phyloP scores from a whole-genome alignment of 208 protist genomes.

The Angomonas ambiguus region DNA sequence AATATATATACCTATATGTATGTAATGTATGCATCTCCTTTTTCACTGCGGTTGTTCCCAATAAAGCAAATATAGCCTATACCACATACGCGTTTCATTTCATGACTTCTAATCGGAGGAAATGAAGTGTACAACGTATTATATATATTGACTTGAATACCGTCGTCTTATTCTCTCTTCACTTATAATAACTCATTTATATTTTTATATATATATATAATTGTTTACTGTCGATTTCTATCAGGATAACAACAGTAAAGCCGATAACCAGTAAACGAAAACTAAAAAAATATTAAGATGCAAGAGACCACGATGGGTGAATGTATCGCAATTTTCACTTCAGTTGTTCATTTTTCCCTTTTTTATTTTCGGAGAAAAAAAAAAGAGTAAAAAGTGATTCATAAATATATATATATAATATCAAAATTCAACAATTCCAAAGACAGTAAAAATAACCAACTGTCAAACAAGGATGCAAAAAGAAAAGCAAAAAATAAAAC shows the following conservation, averaged over 20 bases:
- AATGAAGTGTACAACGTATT: too few relatives aligned
- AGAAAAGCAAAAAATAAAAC: not conserved
- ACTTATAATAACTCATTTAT: not conserved
- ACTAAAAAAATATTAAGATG: not conserved
- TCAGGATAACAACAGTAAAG: not conserved
- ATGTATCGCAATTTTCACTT: too few relatives aligned
- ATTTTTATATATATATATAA: not conserved
- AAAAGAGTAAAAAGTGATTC: not conserved
- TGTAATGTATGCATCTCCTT: too few relatives aligned
- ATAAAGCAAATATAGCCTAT: too few relatives aligned
- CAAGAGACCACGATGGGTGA: too few relatives aligned
- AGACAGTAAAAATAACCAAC: too few relatives aligned
- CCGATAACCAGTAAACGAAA: not conserved
- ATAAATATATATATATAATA: not conserved
- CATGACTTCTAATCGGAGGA: too few relatives aligned
- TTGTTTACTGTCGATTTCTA: not conserved
- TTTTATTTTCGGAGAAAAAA: not conserved
- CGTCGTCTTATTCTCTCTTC: not conserved
- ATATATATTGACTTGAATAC: not conserved
- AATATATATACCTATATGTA: constrained; percentile 8
- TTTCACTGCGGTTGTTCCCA: too few relatives aligned
- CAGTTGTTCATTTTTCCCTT: not conserved
- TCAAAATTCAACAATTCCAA: not conserved
- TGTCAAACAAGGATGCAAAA: too few relatives aligned
- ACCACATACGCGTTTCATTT: too few relatives aligned